phyloP scores from a whole-genome alignment of 345 rosid species.

The Corymbia maculata region DNA sequence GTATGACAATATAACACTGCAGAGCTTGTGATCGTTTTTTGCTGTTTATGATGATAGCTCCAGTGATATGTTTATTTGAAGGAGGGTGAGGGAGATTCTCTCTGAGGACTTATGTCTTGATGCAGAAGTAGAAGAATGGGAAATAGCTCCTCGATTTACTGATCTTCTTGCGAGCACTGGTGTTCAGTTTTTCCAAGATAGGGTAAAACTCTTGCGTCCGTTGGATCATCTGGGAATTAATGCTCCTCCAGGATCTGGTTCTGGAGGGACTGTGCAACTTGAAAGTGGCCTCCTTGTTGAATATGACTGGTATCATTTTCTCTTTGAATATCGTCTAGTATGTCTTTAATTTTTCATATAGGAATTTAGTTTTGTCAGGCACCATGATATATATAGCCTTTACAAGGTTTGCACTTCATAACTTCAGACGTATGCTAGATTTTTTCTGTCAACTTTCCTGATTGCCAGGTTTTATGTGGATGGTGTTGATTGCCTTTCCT shows the following conservation, averaged over 20 bases:
- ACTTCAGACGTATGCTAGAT: neutral
- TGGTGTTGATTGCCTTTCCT: neutral
- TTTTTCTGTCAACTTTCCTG: neutral
- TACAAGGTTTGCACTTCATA: neutral
- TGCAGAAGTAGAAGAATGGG: constrained; percentile 97
- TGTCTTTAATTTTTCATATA: neutral
- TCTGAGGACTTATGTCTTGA: neutral
- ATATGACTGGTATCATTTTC: constrained; percentile 64
- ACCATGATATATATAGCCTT: neutral
- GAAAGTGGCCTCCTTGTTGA: constrained; percentile 74
- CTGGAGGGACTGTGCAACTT: constrained; percentile 80
- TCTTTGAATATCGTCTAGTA: neutral
- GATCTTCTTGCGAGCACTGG: constrained; percentile 75
- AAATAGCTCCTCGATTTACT: constrained; percentile 89
- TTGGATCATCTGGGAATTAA: constrained; percentile 47
- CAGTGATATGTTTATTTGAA: neutral
- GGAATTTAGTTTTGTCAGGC: neutral
- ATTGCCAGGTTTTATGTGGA: neutral
- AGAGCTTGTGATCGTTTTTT: neutral
- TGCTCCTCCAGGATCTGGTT: constrained; percentile 30
- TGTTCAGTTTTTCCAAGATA: constrained; percentile 65
- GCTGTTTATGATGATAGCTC: neutral
- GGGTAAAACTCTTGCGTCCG: constrained; percentile 63
- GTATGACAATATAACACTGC: constrained; percentile 12
- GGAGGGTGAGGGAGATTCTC: neutral